Base-by-base conservation (phyloP, 2,329 filamentous ascomycete genomes). In the Rugonectria rugulosa region DNA sequence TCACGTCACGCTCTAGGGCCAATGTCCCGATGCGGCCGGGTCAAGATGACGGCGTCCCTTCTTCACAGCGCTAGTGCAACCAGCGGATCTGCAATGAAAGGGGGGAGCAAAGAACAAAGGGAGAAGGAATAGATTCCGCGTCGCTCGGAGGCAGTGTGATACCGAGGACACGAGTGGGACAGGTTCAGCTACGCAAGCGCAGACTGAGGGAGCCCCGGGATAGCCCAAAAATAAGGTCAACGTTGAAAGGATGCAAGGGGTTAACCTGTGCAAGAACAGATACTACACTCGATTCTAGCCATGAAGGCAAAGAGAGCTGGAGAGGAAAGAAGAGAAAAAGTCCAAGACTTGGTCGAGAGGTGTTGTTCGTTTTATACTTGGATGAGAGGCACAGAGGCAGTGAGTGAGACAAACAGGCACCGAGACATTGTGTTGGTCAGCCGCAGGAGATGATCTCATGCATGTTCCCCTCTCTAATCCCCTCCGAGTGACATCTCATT, bases 251-350 rank as follows among this genome's bases (percentile, higher is more conserved):
- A 34, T 67, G 49, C 53, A 47, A 64, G 65, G 61, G 31, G 27
- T 67, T 60, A 62, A 61, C 61, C 66, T 58, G 42, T 49, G 61
- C 61, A 67, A 65, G 63, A 68, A 68, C 66, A 66, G 61, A 62
- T 68, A 65, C 66, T 68, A 67, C 66, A 66, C 41, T 65, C 19
- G 60, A 53, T 66, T 65, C 58, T 26, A 40, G 68, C 67, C 62
- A 58, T 34, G 27, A 51, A 47, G 63, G 64, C 62, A 56, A 60
- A 65, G 50, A 59, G 52, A 63, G 58, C 49, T 67, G 21, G 36
- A 45, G 61, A 54, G 54, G 32, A 53, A 57, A 53, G 53, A 26
- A 49, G 47, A 50, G 51, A 17, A 37, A 59, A 48, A 17, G 23
- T 8, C 50, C 60, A 19, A 17, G 6, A 9, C 6, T 46, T n/a